Base-by-base conservation (phyloP, 78 protist genomes). In the Dictyostelium discoideum region DNA sequence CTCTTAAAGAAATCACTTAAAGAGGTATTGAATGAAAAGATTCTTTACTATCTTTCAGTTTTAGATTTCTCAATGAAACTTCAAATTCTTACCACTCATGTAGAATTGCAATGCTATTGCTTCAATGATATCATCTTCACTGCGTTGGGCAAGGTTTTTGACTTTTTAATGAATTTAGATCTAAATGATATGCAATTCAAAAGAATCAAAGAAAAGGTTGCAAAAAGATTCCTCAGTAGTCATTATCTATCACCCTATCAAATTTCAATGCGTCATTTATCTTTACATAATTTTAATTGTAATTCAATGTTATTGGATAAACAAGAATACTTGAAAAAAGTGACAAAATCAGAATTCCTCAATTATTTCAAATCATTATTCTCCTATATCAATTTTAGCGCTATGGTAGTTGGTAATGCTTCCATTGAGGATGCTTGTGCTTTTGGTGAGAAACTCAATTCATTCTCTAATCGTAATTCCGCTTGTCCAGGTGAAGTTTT, bases 371-470 rank as follows among this genome's bases (percentile, higher is more conserved):
- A 73, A n/a, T 10, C 76, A 13, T 82, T n/a, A 2, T 46, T 80
- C 60, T 42, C 46, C 24, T 26, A 46, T 2, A 7, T 88, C n/a
- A 78, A 82, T 13, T 44, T 82, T 32, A 42, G 26, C 5, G 6
- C 42, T 3, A 18, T 90, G 20, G 37, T 90, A 7, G 65, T 40
- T n/a, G 95, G 95, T n/a, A 90, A 90, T 73, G 8, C 77, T 20
- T 81, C 77, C 0, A 10, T 22, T 5, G 95, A 80, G 3, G 95
- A 90, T 50, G 42, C 74, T 3, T 37, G 37, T 5, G 73, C 85
- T 7, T 16, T 74, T 37, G 81, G 85, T 18, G 32, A 32, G 13
- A n/a, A 29, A 14, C 7, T 44, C 10, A 72, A 40, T 6, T 8
- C 11, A 20, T 8, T 16, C 67, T 2, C 69, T 24, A 48, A 72